Conservation (phyloP, 495 filamentous ascomycete genomes). For the Daldinia decipiens region DNA sequence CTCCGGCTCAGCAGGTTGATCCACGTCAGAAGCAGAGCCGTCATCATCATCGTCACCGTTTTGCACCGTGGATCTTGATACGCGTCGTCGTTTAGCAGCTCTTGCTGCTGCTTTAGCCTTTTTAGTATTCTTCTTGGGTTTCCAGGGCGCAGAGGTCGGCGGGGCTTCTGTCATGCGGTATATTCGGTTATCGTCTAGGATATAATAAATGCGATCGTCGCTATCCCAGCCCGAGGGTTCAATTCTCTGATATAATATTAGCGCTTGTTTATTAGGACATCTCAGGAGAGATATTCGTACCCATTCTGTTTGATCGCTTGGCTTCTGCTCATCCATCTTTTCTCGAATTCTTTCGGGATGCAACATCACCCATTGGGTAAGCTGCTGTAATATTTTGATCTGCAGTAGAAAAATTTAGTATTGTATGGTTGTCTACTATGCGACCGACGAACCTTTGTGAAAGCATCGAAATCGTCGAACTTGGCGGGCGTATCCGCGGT, state of each 20-base stretch:
- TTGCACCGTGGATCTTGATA: conserved; percentile 54
- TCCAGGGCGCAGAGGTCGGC: conserved; percentile 60
- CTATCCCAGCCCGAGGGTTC: conserved; percentile 91
- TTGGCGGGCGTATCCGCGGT: conserved; percentile 74
- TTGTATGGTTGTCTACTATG: background rate
- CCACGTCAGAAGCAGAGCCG: conserved; percentile 48
- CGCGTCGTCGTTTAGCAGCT: conserved; percentile 77
- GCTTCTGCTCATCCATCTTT: conserved; percentile 83
- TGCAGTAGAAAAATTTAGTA: conserved; percentile 41
- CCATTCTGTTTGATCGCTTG: conserved; percentile 84
- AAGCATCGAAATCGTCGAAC: conserved; percentile 84
- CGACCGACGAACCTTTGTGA: conserved; percentile 69
- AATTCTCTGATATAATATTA: conserved; percentile 72
- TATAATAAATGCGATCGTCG: conserved; percentile 84
- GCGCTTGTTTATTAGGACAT: conserved; percentile 24
- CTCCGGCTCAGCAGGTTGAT: conserved; percentile 56
- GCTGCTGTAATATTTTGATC: conserved; percentile 87
- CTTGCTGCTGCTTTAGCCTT: conserved; percentile 74
- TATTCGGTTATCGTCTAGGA: conserved; percentile 92
- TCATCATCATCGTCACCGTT: conserved; percentile 64
- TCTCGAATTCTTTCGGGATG: conserved; percentile 87
- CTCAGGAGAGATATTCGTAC: conserved; percentile 59
- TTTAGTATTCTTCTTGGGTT: conserved; percentile 80
- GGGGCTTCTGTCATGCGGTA: conserved; percentile 83
- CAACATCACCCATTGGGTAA: conserved; percentile 89